Conservation (phyloP, 441 rosid species). For the Omphalea diandra region DNA sequence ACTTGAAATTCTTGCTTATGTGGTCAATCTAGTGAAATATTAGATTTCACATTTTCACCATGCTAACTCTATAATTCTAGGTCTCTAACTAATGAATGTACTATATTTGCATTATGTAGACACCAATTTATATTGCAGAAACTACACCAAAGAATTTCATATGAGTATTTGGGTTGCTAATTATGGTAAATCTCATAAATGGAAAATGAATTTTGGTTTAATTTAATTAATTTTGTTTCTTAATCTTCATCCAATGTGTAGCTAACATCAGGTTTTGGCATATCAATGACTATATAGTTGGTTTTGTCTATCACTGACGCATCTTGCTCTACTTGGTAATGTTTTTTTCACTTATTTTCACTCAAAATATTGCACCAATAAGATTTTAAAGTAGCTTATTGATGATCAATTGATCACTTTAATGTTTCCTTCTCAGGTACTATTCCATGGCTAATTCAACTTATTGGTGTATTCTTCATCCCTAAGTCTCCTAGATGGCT, state of each 20-base stretch:
- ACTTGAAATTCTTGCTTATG: not conserved
- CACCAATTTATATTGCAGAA: not conserved
- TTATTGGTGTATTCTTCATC: constrained; percentile 48
- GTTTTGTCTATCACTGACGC: not conserved
- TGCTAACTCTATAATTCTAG: not conserved
- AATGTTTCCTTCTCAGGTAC: constrained; percentile 32
- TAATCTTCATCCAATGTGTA: not conserved
- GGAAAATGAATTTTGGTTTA: not conserved
- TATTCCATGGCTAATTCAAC: constrained; percentile 41
- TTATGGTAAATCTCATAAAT: not conserved
- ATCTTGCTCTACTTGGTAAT: not conserved
- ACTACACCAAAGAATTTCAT: not conserved
- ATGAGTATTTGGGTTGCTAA: not conserved
- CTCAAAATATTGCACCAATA: not conserved
- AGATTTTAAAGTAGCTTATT: not conserved
- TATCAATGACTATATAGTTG: not conserved
- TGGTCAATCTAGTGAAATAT: not conserved
- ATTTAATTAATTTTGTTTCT: not conserved
- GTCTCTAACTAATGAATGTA: not conserved
- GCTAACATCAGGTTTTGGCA: not conserved
- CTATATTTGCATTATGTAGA: not conserved
- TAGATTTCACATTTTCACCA: too few relatives aligned
- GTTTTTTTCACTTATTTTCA: not conserved
- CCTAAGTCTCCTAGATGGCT: constrained; percentile 79
- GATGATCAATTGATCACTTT: too few relatives aligned